Conservation (phyloP, 768 basidiomycete species). For the Erythrobasidium yunnanense region DNA sequence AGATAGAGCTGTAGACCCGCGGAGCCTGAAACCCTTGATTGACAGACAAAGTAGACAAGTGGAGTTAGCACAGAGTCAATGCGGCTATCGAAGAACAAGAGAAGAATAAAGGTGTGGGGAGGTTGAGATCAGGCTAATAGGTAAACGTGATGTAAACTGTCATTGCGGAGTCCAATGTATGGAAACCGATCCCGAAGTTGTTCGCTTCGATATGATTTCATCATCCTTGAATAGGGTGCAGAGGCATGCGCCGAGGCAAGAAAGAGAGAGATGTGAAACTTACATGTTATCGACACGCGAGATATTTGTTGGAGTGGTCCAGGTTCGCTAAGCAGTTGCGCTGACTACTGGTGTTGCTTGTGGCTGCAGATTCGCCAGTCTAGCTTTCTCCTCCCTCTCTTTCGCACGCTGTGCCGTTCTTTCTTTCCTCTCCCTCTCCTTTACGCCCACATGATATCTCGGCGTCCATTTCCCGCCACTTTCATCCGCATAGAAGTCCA, state of each 20-base stretch:
- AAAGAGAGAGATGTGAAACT: too few relatives aligned
- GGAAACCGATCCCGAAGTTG: slow-evolving; percentile 4
- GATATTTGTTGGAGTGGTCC: too few relatives aligned
- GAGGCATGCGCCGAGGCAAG: too few relatives aligned
- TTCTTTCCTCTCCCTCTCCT: slow-evolving; percentile 12
- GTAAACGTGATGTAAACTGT: slow-evolving; percentile 26
- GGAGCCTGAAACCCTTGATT: too few relatives aligned
- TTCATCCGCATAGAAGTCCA: slow-evolving; percentile 79
- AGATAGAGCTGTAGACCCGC: too few relatives aligned
- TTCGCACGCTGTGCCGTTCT: slow-evolving; percentile 16
- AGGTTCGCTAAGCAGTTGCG: neutral
- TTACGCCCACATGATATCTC: slow-evolving; percentile 18
- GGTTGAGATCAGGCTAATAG: slow-evolving; percentile 23
- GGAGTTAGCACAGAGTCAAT: too few relatives aligned
- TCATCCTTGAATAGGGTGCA: neutral
- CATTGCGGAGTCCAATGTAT: too few relatives aligned
- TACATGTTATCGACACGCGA: too few relatives aligned
- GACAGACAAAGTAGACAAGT: neutral
- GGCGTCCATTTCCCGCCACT: slow-evolving; percentile 38
- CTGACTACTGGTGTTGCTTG: neutral
- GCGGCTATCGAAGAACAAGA: too few relatives aligned
- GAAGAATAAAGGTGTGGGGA: neutral
- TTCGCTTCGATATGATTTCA: neutral
- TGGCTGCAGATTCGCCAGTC: neutral
- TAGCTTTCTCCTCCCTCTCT: neutral